Conservation (phyloP, 2,329 filamentous ascomycete genomes). For the Penicillium sp. region DNA sequence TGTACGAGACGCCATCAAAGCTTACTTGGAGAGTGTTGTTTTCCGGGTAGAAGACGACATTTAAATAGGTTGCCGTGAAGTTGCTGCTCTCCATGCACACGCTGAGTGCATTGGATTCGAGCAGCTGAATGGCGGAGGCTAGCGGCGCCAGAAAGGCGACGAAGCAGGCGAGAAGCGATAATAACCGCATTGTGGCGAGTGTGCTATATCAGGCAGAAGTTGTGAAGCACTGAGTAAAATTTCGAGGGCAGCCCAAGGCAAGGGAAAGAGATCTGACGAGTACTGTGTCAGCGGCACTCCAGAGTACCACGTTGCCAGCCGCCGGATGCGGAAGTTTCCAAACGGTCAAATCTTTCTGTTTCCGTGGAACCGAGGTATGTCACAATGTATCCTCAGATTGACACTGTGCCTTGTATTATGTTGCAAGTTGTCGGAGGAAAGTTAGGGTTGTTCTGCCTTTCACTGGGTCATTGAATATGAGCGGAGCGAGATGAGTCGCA, state of each 20-base stretch:
- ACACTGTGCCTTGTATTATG: conserved; percentile 3
- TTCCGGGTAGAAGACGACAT: conserved; percentile 63
- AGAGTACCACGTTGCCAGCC: conserved; percentile 35
- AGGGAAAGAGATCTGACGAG: conserved; percentile 13
- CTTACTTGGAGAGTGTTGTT: conserved; percentile 72
- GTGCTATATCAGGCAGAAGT: conserved; percentile 6
- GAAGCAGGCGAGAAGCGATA: conserved; percentile 37
- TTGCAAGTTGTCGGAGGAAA: background rate
- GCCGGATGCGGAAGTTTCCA: conserved; percentile 37
- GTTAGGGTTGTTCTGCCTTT: background rate
- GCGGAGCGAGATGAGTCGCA: conserved; percentile 6
- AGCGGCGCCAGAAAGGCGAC: conserved; percentile 48
- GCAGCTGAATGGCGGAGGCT: conserved; percentile 62
- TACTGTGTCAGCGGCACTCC: conserved; percentile 27
- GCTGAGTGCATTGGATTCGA: conserved; percentile 80
- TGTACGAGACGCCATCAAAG: conserved; percentile 77
- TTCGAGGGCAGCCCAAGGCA: conserved; percentile 14
- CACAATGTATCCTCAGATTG: conserved; percentile 5
- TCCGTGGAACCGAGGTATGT: conserved; percentile 11
- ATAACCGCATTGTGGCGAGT: conserved; percentile 34
- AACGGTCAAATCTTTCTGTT: conserved; percentile 13
- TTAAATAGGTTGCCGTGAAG: conserved; percentile 86
- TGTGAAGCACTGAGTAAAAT: conserved; percentile 2
- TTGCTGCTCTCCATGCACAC: conserved; percentile 79
- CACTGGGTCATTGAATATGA: conserved; percentile 13